Base-by-base conservation (phyloP, 352 stramenopile species). In the Pythium grandisporangium region DNA sequence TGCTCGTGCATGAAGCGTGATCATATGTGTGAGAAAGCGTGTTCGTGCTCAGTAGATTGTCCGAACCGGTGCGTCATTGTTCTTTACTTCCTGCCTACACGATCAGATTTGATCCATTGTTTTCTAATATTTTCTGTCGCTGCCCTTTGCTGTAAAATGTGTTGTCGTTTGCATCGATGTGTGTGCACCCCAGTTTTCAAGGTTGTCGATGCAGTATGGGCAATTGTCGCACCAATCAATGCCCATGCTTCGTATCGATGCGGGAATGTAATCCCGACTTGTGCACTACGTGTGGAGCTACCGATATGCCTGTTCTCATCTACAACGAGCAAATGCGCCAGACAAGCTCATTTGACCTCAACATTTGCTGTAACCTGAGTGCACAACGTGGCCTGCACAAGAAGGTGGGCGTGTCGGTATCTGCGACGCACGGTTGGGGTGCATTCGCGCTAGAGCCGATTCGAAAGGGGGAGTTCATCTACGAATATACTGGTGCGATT, bases 11-110 rank as follows among this genome's bases (percentile, higher is more conserved):
- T 86, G 54, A 66, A 63, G 34, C 71, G 75, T 32, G 66, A 87
- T 35, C 77, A 91, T 51, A 87, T 66, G 37, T 91, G 77, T 29
- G 72, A 88, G 37, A 88, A 85, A 51, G 74, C 77, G 35, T 91
- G 77, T 48, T 86, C 74, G n/a, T 91, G 77, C 45, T 83, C 77
- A 4, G 69, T 63, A 5, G 63, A 88, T 43, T 91, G 77, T 32
- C 58, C 66, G 11, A 91, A 88, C 38, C 61, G 77, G 66, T 81
- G 48, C 14, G 62, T 48, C 24, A 10, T 6, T 33, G 27, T 14
- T 33, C 27, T 8, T 33, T 13, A 14, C 8, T 33, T 33, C 14
- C 14, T 8, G 27, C 8, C 27, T 33, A n/a, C n/a, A n/a, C n/a
- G n/a, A n/a, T n/a, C n/a, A n/a, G n/a, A n/a, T n/a, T 33, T 33